These are phyloP conservation scores for Vigna hirtella DNA, from an alignment of 306 rosid species.

Conservation along the genomic window DNA sequence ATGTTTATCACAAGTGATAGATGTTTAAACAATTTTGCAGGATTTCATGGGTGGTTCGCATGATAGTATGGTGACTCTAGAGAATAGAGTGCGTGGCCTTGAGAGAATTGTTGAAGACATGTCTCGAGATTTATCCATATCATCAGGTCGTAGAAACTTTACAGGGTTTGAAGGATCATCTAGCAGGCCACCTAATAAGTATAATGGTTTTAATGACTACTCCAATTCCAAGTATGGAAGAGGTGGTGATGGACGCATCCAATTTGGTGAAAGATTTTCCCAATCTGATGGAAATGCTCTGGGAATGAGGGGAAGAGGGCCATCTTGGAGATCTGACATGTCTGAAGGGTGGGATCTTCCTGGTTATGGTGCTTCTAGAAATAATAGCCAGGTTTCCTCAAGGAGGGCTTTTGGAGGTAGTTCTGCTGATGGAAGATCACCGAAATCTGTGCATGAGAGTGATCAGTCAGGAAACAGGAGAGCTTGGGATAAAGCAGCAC, in stretches of 20 bases:
- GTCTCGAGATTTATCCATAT: constrained; percentile 88
- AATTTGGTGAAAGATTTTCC: constrained; percentile 74
- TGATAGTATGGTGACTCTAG: constrained; percentile 93
- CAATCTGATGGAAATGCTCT: constrained; percentile 80
- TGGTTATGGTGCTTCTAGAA: constrained; percentile 73
- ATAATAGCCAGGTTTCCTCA: constrained; percentile 75
- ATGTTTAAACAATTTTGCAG: constrained; percentile 58
- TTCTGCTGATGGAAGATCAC: constrained; percentile 78
- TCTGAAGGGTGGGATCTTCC: constrained; percentile 82
- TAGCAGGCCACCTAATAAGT: constrained; percentile 75
- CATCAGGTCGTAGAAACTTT: constrained; percentile 86
- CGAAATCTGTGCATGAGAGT: constrained; percentile 76
- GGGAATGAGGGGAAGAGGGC: constrained; percentile 82
- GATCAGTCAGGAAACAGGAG: constrained; percentile 86
- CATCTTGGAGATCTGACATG: constrained; percentile 85
- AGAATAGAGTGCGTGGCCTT: constrained; percentile 96
- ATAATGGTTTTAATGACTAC: constrained; percentile 78
- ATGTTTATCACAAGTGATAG: constrained; percentile 34
- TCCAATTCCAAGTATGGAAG: constrained; percentile 82
- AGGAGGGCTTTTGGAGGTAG: constrained; percentile 78
- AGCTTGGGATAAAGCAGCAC: constrained; percentile 89
- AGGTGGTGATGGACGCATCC: constrained; percentile 74
- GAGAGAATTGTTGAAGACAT: constrained; percentile 98
- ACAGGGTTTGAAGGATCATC: constrained; percentile 85
- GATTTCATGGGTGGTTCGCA: constrained; percentile 99